Percentiles rank a stretch among this genome's conserved stretches.
phyloP scores from a whole-genome alignment of 768 basidiomycete genomes.

The Phlebiopsis gigantea region DNA sequence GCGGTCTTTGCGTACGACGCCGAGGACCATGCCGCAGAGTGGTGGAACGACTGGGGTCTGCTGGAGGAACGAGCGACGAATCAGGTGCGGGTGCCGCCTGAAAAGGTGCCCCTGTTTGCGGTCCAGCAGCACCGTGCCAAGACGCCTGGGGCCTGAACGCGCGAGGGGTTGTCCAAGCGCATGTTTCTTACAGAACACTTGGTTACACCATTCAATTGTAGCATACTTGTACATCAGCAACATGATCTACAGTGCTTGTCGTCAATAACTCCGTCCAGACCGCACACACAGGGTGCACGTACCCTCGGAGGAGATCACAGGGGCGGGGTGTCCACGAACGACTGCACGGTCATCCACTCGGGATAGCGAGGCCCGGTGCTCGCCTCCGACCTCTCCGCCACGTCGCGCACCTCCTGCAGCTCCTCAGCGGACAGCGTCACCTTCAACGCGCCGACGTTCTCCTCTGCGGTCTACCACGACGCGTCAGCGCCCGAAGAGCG shows the following conservation, averaged over 20 bases:
- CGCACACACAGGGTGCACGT: no score
- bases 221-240: no score
- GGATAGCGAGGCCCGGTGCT: no score
- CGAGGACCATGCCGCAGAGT: slow-evolving; percentile 25
- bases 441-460: slow-evolving; percentile 24
- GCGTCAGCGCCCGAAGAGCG: not conserved
- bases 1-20: slow-evolving; percentile 24
- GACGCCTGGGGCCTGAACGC: no score
- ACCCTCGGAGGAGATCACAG: no score
- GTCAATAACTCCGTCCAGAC: no score
- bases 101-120: not conserved
- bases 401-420: slow-evolving; percentile 26
- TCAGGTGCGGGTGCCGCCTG: not conserved
- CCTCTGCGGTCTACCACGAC: slow-evolving; percentile 24
- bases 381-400: slow-evolving; percentile 26
- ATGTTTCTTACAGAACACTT: no score
- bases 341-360: no score
- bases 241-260: no score
- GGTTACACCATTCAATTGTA: no score
- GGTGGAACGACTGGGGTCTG: slow-evolving; percentile 27
- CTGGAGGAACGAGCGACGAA: slow-evolving; percentile 20
- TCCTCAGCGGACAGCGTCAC: slow-evolving; percentile 25
- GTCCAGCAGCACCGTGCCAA: not conserved
- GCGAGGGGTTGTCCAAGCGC: no score
- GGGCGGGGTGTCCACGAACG: no score